Conservation (phyloP, 192 early-diverging fungal species). For the Cladochytrium replicatum region DNA sequence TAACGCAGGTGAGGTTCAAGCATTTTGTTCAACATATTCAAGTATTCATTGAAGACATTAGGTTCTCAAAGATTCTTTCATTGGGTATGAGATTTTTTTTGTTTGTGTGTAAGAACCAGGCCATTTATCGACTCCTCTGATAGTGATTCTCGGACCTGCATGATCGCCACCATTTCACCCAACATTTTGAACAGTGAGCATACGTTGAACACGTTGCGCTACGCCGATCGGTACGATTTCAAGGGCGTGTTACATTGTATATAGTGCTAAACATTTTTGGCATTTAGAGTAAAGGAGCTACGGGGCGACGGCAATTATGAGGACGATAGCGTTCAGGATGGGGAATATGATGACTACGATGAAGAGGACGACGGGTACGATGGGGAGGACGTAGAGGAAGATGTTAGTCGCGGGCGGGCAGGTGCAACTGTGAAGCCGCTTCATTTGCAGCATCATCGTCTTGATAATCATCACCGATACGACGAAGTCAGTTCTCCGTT, state of each 20-base stretch:
- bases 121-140: neutral
- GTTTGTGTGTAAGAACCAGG: neutral
- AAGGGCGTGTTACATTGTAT: neutral
- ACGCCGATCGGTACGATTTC: constrained; percentile 70
- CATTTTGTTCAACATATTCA: no score
- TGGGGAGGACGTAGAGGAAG: constrained; percentile 11
- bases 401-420: constrained; percentile 11
- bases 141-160: constrained; percentile 89
- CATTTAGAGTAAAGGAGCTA: constrained; percentile 47
- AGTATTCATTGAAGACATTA: no score
- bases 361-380: constrained; percentile 14
- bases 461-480: no score
- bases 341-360: constrained; percentile 7
- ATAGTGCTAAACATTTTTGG: neutral
- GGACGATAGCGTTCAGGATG: constrained; percentile 12
- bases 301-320: constrained; percentile 31
- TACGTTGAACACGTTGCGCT: constrained; percentile 91
- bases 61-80: constrained; percentile 94
- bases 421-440: neutral
- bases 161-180: constrained; percentile 97
- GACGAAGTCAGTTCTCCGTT: constrained; percentile 6
- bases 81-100: constrained; percentile 53
- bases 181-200: constrained; percentile 93
- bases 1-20: constrained; percentile 66
- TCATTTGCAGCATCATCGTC: constrained; percentile 1